Base-by-base conservation (phyloP, 2,329 filamentous ascomycete genomes). In the Paraphaeosphaeria minitans region DNA sequence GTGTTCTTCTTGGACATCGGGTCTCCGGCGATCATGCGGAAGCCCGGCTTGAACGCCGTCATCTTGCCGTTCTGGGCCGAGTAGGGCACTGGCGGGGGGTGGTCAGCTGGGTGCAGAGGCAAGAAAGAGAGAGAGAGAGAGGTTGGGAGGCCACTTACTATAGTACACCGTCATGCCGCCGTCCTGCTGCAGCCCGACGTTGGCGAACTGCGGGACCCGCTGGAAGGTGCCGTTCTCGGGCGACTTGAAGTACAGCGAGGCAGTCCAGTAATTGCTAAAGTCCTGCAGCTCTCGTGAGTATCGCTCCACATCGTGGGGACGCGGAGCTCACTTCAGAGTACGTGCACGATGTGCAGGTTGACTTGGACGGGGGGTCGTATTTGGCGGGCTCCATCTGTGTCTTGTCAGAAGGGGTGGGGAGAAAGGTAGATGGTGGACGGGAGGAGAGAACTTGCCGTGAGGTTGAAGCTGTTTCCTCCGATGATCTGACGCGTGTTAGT, bases 21-120 rank as follows among this genome's bases (percentile, higher is more conserved):
- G 70, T 91, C 81, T 54, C 90, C 90, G 61, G 83, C 85, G 59
- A 93, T 69, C 81, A 93, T 91, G 71, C 87, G 85, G 67, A 93
- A 83, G 29, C 87, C 89, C 7, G 82, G 72, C 22, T 90, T 90
- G 81, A 92, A 93, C 13, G 89, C 81, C 16, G 87, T 81, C 69
- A 91, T 67, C 31, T 72, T 70, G 55, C 56, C 86, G 66, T 89
- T 85, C 58, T 86, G 59, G 37, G 68, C 88, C 49, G 84, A 82
- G 72, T 89, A 88, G 3, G 91, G 85, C 58, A 96, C 87, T 97
- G 27, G n/a, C n/a, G n/a, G 19, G 22, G 13, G 33, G 19, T n/a
- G 39, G 46, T 43, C 31, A 21, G 7, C 43, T 13, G 6, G 43
- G 19, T 43, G 21, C 2, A 8, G 24, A n/a, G 10, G 41, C 1